phyloP scores from a whole-genome alignment of 345 rosid genomes.

The Balakata baccata region DNA sequence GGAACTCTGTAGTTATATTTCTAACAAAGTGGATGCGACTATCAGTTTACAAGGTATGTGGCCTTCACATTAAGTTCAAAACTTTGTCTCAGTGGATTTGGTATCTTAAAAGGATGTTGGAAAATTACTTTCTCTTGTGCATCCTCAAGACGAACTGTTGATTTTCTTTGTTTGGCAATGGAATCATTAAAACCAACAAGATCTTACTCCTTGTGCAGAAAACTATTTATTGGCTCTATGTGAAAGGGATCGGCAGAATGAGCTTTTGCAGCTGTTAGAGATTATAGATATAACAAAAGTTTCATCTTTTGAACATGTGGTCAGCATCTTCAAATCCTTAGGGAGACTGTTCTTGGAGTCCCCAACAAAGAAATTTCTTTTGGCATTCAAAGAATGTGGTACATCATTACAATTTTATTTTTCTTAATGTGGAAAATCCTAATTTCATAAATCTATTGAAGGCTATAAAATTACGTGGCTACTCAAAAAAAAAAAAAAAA shows the following conservation, averaged over 20 bases:
- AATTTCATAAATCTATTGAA: background rate
- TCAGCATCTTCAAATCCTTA: slow-evolving; percentile 52
- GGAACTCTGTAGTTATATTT: slow-evolving; percentile 45
- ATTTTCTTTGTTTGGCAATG: slow-evolving; percentile 1
- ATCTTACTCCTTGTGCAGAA: slow-evolving; percentile 44
- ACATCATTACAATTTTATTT: slow-evolving; percentile 18
- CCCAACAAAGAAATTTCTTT: slow-evolving; percentile 49
- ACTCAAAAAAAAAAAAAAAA: background rate
- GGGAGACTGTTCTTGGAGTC: slow-evolving; percentile 62
- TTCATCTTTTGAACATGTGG: slow-evolving; percentile 36
- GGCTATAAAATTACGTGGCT: slow-evolving; percentile 3
- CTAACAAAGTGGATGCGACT: slow-evolving; percentile 23
- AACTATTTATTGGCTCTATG: slow-evolving; percentile 70
- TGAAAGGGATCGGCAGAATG: slow-evolving; percentile 50
- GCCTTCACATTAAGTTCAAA: slow-evolving; percentile 3
- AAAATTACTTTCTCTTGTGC: background rate
- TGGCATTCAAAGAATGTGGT: slow-evolving; percentile 47
- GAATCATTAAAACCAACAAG: background rate
- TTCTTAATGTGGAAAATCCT: slow-evolving; percentile 7
- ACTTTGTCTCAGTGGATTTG: background rate
- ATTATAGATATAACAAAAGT: slow-evolving; percentile 52
- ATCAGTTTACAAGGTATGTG: slow-evolving; percentile 47
- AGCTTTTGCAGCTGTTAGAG: slow-evolving; percentile 56
- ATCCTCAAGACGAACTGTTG: background rate
- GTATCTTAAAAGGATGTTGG: background rate